Evolutionary conservation across 345 rosid species (phyloP), one percentile per base, ranked within the genome.

Genomic region (Melaleuca alternifolia): DNA sequence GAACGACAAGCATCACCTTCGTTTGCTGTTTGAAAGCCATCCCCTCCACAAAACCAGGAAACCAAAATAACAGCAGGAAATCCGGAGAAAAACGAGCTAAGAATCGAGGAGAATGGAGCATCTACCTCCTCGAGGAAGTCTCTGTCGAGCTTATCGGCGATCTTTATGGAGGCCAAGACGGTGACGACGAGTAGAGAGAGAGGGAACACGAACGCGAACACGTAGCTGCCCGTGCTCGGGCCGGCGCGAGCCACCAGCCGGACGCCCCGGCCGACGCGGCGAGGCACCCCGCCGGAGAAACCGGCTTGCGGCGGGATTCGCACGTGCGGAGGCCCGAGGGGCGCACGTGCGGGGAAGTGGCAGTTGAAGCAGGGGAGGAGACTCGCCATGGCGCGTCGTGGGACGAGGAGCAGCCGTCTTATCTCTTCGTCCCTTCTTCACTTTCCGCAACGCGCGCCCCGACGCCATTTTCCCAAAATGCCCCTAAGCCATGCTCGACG

Each of bases 111-210:
- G 33, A 41, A 2, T 24, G 44, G 23, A 51, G 86, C n/a, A 65
- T 71, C 81, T 89, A 96, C 99, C 93, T 96, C 96, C 84, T 97
- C 97, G 3, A 96, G 93, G 86, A 89, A 97, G 51, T 95, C 91
- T 50, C 85, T 50, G 84, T 96, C 98, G 79, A 96, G 98, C 90
- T 90, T 90, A 87, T 96, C 98, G 82, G 96, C 93, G 59, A 97
- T 89, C 89, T 86, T 92, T 18, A 90, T 85, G 21, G 98, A 93
- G 88, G 96, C 89, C 81, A 95, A 91, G 88, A 94, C 84, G 52
- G 99, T 97, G 90, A 83, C 89, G 11, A 92, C 93, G 21, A 97
- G 91, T 57, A 97, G 96, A 84, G 98, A 89, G 26, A 95, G 88
- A 11, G 98, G 99, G 51, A 97, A 87, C 54, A 91, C 90, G 88